A percentile compares a stretch with the other conserved stretches of the same genome.
These are phyloP conservation scores for Teunomyces cretensis DNA, from an alignment of 805 yeast species.

Conservation along the genomic window DNA sequence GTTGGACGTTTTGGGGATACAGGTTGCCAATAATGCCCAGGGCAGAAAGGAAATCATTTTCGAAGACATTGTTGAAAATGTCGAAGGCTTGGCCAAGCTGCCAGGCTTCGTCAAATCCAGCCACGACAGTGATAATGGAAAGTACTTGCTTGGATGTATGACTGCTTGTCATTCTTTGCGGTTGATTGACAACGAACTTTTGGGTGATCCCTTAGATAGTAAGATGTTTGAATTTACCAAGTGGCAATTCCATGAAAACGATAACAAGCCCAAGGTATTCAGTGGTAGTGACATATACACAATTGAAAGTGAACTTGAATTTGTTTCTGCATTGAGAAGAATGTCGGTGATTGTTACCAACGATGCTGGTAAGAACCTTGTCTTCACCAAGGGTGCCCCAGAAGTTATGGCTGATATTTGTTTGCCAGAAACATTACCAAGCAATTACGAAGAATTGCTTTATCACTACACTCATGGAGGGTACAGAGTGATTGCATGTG, in stretches of 20 bases:
- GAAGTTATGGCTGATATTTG: slow-evolving; percentile 86
- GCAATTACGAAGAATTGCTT: slow-evolving; percentile 67
- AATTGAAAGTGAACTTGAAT: slow-evolving; percentile 65
- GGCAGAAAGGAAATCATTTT: slow-evolving; percentile 42
- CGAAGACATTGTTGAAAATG: slow-evolving; percentile 22
- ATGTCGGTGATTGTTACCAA: slow-evolving; percentile 70
- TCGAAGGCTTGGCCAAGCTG: not conserved
- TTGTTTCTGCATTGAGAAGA: slow-evolving; percentile 78
- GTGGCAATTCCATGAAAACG: slow-evolving; percentile 73
- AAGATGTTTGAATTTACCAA: slow-evolving; percentile 91
- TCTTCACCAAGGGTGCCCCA: slow-evolving; percentile 93
- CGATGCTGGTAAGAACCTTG: slow-evolving; percentile 9
- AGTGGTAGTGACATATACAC: slow-evolving; percentile 17
- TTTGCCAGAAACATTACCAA: slow-evolving; percentile 66
- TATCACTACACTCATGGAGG: slow-evolving; percentile 91
- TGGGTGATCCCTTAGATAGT: slow-evolving; percentile 92
- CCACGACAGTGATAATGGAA: slow-evolving; percentile 31
- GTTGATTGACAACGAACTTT: slow-evolving; percentile 68
- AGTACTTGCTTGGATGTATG: slow-evolving; percentile 44
- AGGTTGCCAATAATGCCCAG: slow-evolving; percentile 39
- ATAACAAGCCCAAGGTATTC: slow-evolving; percentile 7
- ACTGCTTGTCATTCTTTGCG: slow-evolving; percentile 87
- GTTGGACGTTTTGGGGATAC: slow-evolving; percentile 72
- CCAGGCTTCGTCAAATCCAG: slow-evolving; percentile 5
- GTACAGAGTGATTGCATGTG: slow-evolving; percentile 93